Evolutionary conservation across 768 basidiomycete genomes (phyloP).

Genomic region (Lactifluus volemus): DNA sequence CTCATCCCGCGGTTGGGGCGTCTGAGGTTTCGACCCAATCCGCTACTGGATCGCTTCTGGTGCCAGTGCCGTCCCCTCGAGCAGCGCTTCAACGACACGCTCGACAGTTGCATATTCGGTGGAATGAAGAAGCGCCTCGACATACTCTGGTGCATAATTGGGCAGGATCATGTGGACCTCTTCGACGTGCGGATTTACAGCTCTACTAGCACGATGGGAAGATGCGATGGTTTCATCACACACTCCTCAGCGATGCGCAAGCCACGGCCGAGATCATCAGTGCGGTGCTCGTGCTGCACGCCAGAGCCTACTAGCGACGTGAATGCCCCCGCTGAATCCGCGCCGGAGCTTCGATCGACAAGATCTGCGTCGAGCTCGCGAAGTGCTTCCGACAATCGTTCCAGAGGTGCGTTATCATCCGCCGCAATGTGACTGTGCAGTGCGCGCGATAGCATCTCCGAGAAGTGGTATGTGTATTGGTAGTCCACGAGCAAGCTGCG

Average conservation of each 20-base stretch:
- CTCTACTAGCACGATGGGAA: conserved; percentile 26
- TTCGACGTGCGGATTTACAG: conserved; percentile 48
- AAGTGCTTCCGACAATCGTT: conserved; percentile 47
- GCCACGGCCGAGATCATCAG: conserved; percentile 31
- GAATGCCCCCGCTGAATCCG: conserved; percentile 43
- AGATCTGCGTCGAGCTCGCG: conserved; percentile 29
- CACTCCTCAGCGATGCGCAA: not conserved
- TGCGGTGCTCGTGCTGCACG: conserved; percentile 29
- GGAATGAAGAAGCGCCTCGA: conserved; percentile 47
- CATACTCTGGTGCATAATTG: conserved; percentile 44
- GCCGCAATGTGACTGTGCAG: conserved; percentile 35
- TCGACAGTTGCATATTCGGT: conserved; percentile 46
- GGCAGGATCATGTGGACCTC: conserved; percentile 76
- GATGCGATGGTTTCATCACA: not conserved
- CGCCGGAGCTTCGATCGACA: not conserved
- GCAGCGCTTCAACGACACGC: conserved; percentile 56
- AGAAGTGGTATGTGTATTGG: conserved; percentile 56
- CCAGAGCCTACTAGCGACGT: conserved; percentile 57
- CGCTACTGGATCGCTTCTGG: conserved; percentile 24
- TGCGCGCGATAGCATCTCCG: conserved; percentile 25
- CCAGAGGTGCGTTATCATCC: conserved; percentile 45
- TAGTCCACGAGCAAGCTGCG: conserved; percentile 63
- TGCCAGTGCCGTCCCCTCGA: conserved; percentile 60
- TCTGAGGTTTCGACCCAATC: conserved; percentile 17
- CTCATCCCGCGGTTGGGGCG: conserved; percentile 7